Conservation (phyloP, 2,329 filamentous ascomycete species). For the Fusarium verticillioides region DNA sequence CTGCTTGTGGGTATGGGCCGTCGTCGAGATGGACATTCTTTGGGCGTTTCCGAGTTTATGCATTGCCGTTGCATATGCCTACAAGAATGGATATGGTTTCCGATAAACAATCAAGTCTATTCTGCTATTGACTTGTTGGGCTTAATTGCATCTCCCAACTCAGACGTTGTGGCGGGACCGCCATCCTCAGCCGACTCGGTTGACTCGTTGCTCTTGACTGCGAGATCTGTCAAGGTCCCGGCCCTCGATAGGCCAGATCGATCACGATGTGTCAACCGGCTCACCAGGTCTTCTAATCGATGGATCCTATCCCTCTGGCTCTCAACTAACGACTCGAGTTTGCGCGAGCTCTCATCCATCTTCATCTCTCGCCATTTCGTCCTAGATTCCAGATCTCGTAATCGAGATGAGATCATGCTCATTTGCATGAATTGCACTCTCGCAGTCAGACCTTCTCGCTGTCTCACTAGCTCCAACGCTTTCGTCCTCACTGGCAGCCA, state of each 20-base stretch:
- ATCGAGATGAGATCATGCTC: conserved; percentile 59
- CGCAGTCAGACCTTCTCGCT: conserved; percentile 57
- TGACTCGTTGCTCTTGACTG: conserved; percentile 17
- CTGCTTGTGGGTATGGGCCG: conserved; percentile 91
- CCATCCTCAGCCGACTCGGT: conserved; percentile 14
- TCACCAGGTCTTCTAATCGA: conserved; percentile 35
- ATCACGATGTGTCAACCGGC: conserved; percentile 18
- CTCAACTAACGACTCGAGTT: conserved; percentile 39
- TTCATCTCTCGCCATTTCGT: conserved; percentile 47
- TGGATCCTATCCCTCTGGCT: conserved; percentile 42
- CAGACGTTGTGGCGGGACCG: conserved; percentile 1
- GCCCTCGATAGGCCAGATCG: conserved; percentile 21
- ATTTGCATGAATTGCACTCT: conserved; percentile 61
- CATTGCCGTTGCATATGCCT: conserved; percentile 58
- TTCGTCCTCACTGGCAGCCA: conserved; percentile 58
- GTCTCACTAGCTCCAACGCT: conserved; percentile 57
- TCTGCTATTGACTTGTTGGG: not conserved
- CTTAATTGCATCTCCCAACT: not conserved
- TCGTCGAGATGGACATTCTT: conserved; percentile 82
- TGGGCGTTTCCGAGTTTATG: conserved; percentile 69
- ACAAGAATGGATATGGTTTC: conserved; percentile 61
- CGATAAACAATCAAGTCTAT: conserved; percentile 22
- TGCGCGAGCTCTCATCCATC: conserved; percentile 44
- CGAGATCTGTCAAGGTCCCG: conserved; percentile 20
- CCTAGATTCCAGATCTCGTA: conserved; percentile 51